Evolutionary conservation across 768 basidiomycete species (phyloP).

Genomic region (Crassisporium funariophilum): DNA sequence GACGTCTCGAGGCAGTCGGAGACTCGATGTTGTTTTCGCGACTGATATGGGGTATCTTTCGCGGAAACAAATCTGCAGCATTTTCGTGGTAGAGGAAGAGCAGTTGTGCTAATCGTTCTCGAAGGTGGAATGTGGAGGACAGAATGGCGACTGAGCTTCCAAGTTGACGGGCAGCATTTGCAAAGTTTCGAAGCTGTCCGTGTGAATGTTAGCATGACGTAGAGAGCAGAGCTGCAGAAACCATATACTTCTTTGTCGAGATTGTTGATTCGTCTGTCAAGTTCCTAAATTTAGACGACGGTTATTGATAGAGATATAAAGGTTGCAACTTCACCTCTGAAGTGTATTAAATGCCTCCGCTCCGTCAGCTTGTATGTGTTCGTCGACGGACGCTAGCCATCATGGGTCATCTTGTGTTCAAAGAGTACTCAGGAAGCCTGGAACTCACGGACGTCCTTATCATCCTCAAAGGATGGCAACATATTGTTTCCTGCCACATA

Average conservation of each 20-base stretch:
- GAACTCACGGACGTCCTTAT: slow-evolving; percentile 65
- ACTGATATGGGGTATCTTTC: slow-evolving; percentile 52
- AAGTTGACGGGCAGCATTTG: slow-evolving; percentile 74
- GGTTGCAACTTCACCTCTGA: slow-evolving; percentile 46
- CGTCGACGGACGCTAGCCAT: slow-evolving; percentile 63
- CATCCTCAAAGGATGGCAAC: slow-evolving; percentile 59
- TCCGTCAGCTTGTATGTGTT: slow-evolving; percentile 67
- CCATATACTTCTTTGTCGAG: slow-evolving; percentile 62
- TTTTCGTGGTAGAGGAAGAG: slow-evolving; percentile 75
- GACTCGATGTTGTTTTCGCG: slow-evolving; percentile 36
- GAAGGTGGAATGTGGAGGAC: slow-evolving; percentile 71
- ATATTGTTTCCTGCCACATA: slow-evolving; percentile 34
- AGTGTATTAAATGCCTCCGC: slow-evolving; percentile 67
- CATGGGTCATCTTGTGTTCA: neutral
- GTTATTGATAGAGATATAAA: neutral
- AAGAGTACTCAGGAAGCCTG: neutral
- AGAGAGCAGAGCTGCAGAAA: neutral
- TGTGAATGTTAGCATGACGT: slow-evolving; percentile 2
- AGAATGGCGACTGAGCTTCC: slow-evolving; percentile 79
- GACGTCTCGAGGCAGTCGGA: slow-evolving; percentile 30
- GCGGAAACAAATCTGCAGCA: slow-evolving; percentile 75
- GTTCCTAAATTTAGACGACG: slow-evolving; percentile 5
- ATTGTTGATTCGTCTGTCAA: slow-evolving; percentile 53
- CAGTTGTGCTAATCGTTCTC: slow-evolving; percentile 68
- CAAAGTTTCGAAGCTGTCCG: slow-evolving; percentile 68